Conservation (phyloP, 139 green algal genomes). For the Limnomonas spitsbergensis region DNA sequence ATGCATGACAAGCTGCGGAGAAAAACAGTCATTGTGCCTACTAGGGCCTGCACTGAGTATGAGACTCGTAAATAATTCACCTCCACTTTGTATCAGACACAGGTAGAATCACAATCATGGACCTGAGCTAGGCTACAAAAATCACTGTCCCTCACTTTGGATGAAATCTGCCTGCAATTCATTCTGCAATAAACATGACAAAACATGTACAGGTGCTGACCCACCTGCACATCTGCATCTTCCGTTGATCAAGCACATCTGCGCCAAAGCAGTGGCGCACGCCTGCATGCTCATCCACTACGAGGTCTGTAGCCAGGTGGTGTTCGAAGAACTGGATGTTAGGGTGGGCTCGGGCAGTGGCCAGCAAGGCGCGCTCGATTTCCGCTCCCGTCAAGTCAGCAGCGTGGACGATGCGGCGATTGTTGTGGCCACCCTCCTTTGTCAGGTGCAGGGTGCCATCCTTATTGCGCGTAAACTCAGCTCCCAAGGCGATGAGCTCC, state of each 20-base stretch:
- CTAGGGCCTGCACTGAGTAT: too few relatives aligned
- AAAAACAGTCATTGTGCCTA: too few relatives aligned
- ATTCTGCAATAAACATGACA: too few relatives aligned
- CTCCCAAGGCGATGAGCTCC: conserved; percentile 86
- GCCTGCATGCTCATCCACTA: conserved; percentile 51
- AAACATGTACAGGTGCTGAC: too few relatives aligned
- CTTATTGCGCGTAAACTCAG: conserved; percentile 77
- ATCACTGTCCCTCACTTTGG: too few relatives aligned
- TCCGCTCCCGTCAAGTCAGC: conserved; percentile 70
- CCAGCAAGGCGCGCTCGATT: conserved; percentile 89
- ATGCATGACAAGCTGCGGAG: too few relatives aligned
- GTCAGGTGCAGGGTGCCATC: conserved; percentile 89
- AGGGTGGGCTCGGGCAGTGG: conserved; percentile 49
- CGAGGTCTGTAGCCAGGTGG: conserved; percentile 59
- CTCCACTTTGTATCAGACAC: too few relatives aligned
- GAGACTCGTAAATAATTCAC: too few relatives aligned
- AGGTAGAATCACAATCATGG: too few relatives aligned
- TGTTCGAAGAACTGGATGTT: conserved; percentile 72
- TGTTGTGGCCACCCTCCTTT: conserved; percentile 89
- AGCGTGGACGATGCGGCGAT: conserved; percentile 92
- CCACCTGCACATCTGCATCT: conserved; percentile 48
- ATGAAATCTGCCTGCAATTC: too few relatives aligned
- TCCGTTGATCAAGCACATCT: conserved; percentile 71
- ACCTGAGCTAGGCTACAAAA: too few relatives aligned
- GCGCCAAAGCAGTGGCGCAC: conserved; percentile 74